Evolutionary conservation across 169 alveolate species (phyloP), one percentile per base, ranked within the genome.

Genomic region (Eimeria necatrix): DNA sequence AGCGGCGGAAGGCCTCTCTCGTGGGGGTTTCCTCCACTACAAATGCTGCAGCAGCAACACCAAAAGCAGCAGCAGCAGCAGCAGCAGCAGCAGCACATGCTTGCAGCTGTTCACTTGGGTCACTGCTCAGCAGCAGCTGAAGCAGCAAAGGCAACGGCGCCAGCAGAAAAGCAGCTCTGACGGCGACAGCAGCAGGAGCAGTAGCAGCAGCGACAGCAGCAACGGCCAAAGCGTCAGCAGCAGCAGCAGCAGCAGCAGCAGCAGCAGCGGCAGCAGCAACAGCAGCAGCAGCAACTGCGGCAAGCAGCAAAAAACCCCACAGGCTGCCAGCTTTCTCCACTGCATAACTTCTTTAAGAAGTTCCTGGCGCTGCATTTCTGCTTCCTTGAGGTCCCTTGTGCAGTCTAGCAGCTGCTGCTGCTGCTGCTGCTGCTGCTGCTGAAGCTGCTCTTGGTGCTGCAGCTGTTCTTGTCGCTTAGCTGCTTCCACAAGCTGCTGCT

Each of bases 1-100:
- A 49, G 41, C 88, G 88, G 4, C 88, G 88, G 49, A 78, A 78
- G 61, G 88, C 88, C 46, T 78, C 88, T 5, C 88, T 61, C n/a
- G 64, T 78, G 41, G 88, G 71, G 3, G 88, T 22, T 46, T 78
- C 88, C 26, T 78, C 88, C 61, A 78, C 16, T 49, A 78, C 88
- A 78, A 78, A 78, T 3, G 88, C 88, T 56, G 64, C 64, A 56
- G 64, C 64, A 49, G 12, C 22, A 68, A 20, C 78, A 22, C 78
- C 78, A 12, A 12, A 68, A n/a, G 46, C 78, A 10, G 10, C n/a
- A 12, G 9, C 12, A 68, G 12, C 78, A 68, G 78, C 78, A 20
- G 78, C 78, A 22, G 78, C 78, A 20, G n/a, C n/a, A n/a, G n/a
- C n/a, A n/a, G n/a, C n/a, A n/a, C n/a, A n/a, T n/a, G n/a, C n/a